Percentiles rank a stretch among this genome's conserved stretches.
Conservation (phyloP, 495 filamentous ascomycete genomes). For the Penicillium lagena region DNA sequence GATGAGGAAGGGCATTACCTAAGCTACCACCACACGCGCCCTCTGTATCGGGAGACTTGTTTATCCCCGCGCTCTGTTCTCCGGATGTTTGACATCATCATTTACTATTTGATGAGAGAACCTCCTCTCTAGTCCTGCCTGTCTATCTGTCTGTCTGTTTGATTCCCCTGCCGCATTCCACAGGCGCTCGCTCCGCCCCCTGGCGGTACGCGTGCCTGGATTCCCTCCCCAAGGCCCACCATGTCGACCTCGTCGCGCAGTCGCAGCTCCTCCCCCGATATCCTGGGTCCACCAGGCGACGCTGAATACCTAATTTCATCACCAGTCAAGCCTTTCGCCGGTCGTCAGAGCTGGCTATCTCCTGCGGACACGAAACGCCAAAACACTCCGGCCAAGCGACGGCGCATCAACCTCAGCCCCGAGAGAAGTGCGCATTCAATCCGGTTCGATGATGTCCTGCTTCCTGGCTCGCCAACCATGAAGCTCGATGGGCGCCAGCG, state of each 20-base stretch:
- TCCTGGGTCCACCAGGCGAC: conserved; percentile 40
- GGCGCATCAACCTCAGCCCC: conserved; percentile 33
- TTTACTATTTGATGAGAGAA: conserved; percentile 1
- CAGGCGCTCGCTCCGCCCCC: conserved; percentile 16
- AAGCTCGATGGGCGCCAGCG: conserved; percentile 27
- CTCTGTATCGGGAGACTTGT: conserved; percentile 31
- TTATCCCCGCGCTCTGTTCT: conserved; percentile 26
- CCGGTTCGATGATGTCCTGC: conserved; percentile 39
- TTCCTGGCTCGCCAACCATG: conserved; percentile 33
- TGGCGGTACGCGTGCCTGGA: conserved; percentile 21
- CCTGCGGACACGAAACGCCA: conserved; percentile 26
- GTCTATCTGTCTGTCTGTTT: background rate
- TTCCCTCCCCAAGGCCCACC: conserved; percentile 14
- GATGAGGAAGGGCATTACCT: conserved; percentile 5
- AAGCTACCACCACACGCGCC: conserved; percentile 5
- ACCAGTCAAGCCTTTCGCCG: conserved; percentile 32
- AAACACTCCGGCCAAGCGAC: conserved; percentile 29
- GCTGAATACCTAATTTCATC: conserved; percentile 40
- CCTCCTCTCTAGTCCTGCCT: background rate
- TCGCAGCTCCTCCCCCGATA: conserved; percentile 40
- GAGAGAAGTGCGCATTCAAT: conserved; percentile 37
- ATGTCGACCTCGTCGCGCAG: conserved; percentile 30
- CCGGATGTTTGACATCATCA: background rate
- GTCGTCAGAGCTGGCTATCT: conserved; percentile 40
- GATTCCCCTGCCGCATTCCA: conserved; percentile 12